Evolutionary conservation across 148 eudicot genomes (phyloP), one percentile per base, ranked within the genome.

Genomic region (Chenopodium suecicum): DNA sequence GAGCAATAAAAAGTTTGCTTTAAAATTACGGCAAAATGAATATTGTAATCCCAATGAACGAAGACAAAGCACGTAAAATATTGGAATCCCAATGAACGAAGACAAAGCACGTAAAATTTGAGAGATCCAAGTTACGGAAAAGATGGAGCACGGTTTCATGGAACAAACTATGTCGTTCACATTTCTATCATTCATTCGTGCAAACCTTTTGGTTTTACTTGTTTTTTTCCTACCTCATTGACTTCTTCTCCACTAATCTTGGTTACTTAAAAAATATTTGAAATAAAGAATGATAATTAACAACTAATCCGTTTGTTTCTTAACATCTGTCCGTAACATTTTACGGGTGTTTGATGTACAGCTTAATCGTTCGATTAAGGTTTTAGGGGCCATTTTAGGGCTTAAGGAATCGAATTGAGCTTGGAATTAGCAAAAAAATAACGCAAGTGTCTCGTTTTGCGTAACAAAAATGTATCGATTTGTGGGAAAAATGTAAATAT

Each of bases 71-170:
- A 78, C 80, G 62, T 78, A 48, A 78, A 64, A 73, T 4, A 9
- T 25, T 67, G 58, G 4, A 73, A 46, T 73, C 80, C 80, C 80
- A 66, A 78, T 47, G 73, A 46, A 48, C 50, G 73, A 65, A 78
- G 80, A 78, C 80, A 66, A 66, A 78, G 73, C 80, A 78, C 80
- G 62, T 78, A 48, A 78, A 64, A 65, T 7, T 47, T 78, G 80
- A 78, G 80, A 66, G 80, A 78, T 78, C 80, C 80, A 16, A 78
- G 80, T 48, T 46, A 78, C 80, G 71, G 80, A 68, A 78, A 66
- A 2, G 16, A 37, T 31, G 78, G 31, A 13, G 25, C 50, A 71
- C 25, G 25, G 27, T 62, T 11, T 12, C 66, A 62, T 62, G 25
- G 25, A 62, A 62, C 47, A 29, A 71, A 20, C 19, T 32, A 19